Evolutionary conservation across 306 rosid genomes (phyloP), one percentile per base, ranked within the genome.

Genomic region (Trifolium repens): DNA sequence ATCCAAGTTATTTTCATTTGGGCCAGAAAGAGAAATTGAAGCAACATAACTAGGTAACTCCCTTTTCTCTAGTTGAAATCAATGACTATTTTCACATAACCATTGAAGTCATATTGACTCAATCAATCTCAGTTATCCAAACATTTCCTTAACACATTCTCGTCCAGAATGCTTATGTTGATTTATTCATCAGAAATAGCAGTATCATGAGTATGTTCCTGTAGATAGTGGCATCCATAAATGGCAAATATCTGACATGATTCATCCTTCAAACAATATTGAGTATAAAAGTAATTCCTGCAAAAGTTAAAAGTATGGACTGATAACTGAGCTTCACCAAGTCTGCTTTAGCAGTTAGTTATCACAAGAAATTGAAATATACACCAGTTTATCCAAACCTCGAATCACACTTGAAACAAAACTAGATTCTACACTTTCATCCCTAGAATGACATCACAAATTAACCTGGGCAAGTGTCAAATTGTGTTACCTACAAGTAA

Each of bases 271-370:
- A 46, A 75, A 75, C 71, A 62, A 75, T 47, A 73, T 82, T 63
- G 73, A 67, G 50, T 8, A 66, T 22, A 55, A 32, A 71, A 67
- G 59, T 10, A 65, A 42, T 53, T 64, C 93, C 89, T 86, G 86
- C 89, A 84, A 80, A 86, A 78, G 74, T 80, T 80, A 59, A 74
- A 79, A 65, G 73, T 75, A 76, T 59, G 79, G 79, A 55, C 81
- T 26, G 57, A 72, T 57, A 82, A 77, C 49, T 67, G 82, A 84
- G 77, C 69, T 80, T 37, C 69, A 42, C 54, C 64, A 64, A 57
- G 14, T 69, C 57, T 37, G n/a, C 12, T 52, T 61, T 63, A 76
- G 50, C 77, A 19, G 32, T 55, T 22, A 79, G 37, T 60, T 69
- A 72, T 27, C 77, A 82, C 58, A 79, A 9, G 27, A 81, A 72